Evolutionary conservation across 108 stramenopile genomes (phyloP).

Genomic region (Cyclotella sp.): DNA sequence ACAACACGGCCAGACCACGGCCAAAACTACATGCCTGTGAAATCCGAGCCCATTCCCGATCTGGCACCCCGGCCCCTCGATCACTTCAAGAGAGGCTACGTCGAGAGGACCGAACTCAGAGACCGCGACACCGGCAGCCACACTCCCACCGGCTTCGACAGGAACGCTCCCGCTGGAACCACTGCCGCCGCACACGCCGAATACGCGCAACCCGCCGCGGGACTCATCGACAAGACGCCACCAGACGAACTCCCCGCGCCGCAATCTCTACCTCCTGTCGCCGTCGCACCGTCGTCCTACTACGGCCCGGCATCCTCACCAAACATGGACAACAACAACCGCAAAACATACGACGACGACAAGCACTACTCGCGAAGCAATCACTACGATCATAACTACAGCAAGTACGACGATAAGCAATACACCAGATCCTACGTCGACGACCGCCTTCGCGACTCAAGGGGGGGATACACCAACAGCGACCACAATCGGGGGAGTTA

Average conservation of each 20-base stretch:
- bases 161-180: neutral
- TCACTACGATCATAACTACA: constrained; percentile 25
- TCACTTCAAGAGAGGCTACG: constrained; percentile 86
- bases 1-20: constrained; percentile 56
- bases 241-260: neutral
- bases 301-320: constrained; percentile 7
- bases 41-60: constrained; percentile 24
- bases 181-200: neutral
- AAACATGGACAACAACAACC: constrained; percentile 11
- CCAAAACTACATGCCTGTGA: constrained; percentile 55
- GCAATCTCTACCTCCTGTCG: neutral
- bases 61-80: constrained; percentile 74
- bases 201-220: neutral
- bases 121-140: constrained; percentile 54
- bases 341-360: constrained; percentile 22
- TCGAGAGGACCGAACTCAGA: constrained; percentile 65
- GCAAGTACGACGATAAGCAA: constrained; percentile 51
- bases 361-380: constrained; percentile 15
- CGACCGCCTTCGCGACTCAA: neutral
- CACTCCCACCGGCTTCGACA: constrained; percentile 9
- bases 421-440: constrained; percentile 31
- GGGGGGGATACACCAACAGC: constrained; percentile 9
- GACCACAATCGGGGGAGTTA: constrained; percentile 9
- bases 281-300: neutral
- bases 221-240: neutral